Evolutionary conservation across 768 basidiomycete genomes (phyloP).

Genomic region (Boletus rubescentipes): DNA sequence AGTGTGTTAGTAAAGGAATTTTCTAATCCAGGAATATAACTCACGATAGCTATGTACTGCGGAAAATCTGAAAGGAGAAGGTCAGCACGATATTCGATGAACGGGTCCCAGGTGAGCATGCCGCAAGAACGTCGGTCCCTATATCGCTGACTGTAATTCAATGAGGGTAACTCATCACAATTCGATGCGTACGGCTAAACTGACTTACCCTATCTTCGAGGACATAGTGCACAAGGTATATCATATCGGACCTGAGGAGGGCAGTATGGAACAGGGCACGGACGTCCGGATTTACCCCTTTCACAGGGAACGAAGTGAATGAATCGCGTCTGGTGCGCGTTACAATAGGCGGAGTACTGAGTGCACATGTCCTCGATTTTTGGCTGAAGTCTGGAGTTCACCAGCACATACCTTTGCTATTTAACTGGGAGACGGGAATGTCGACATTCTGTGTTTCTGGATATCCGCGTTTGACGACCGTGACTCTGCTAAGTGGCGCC

Average conservation of each 20-base stretch:
- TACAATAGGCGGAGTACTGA: conserved; percentile 7
- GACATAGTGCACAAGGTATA: conserved; percentile 13
- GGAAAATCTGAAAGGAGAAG: background rate
- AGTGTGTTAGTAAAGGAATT: background rate
- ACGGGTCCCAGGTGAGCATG: background rate
- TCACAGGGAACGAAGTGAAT: background rate
- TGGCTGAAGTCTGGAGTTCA: conserved; percentile 4
- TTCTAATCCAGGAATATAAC: background rate
- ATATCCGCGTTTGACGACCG: background rate
- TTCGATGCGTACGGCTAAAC: background rate
- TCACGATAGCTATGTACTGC: conserved; percentile 4
- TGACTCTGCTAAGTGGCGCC: conserved; percentile 7
- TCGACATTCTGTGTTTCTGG: conserved; percentile 4
- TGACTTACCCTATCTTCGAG: conserved; percentile 1
- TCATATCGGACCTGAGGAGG: background rate
- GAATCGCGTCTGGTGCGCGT: conserved; percentile 1
- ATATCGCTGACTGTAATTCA: background rate
- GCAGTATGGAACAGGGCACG: background rate
- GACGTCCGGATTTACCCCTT: background rate
- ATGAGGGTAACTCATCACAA: background rate
- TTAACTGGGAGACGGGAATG: conserved; percentile 10
- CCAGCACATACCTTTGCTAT: conserved; percentile 17
- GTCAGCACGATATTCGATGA: background rate
- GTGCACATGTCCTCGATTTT: conserved; percentile 20
- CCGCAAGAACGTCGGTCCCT: background rate